Percentiles rank a stretch among this genome's conserved stretches.
phyloP scores from a whole-genome alignment of 2,329 filamentous ascomycete species.

The Sporothrix mexicana region DNA sequence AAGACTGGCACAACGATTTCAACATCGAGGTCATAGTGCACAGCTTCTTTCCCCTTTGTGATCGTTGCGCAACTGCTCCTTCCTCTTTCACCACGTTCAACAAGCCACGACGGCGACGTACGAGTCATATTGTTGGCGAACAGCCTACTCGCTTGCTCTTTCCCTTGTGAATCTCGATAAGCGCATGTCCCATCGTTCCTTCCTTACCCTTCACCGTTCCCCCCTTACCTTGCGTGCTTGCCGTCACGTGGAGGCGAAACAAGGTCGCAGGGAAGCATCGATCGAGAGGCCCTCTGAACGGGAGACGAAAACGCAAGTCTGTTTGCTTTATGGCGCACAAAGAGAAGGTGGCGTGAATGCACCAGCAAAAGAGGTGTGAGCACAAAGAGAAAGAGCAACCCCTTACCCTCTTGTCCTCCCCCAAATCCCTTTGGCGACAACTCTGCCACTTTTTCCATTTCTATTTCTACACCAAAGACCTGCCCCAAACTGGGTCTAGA shows the following conservation, averaged over 20 bases:
- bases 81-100: background rate
- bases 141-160: conserved; percentile 7
- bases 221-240: background rate
- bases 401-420: background rate
- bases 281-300: background rate
- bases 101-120: background rate
- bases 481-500: conserved; percentile 12
- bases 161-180: background rate
- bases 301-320: background rate
- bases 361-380: background rate
- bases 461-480: conserved; percentile 4
- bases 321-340: background rate
- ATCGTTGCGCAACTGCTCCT: background rate
- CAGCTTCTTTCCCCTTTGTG: background rate
- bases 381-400: conserved; percentile 6
- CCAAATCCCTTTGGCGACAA: background rate
- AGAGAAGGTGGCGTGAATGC: conserved; percentile 3
- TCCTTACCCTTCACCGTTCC: background rate
- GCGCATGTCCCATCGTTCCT: background rate
- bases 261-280: background rate
- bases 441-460: conserved; percentile 3
- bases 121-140: background rate
- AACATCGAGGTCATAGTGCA: background rate
- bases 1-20: background rate
- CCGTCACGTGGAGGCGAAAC: conserved; percentile 14